Evolutionary conservation across 2,329 filamentous ascomycete species (phyloP).

Genomic region (Fonsecaea multimorphosa): DNA sequence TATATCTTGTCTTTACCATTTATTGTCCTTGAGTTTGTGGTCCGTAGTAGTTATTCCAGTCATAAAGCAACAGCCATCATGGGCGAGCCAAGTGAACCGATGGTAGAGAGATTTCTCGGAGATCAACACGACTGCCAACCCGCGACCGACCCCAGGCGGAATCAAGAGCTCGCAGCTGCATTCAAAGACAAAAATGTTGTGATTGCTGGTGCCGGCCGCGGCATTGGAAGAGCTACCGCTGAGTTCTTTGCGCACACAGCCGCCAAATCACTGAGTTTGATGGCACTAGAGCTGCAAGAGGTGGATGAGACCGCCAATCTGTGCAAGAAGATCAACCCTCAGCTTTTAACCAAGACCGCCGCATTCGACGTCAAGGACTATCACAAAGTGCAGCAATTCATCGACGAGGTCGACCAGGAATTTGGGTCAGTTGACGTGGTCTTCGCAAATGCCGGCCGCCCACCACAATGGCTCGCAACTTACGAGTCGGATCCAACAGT

Average conservation of each 20-base stretch:
- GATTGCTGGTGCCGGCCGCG: constrained; percentile 63
- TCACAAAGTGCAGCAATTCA: constrained; percentile 45
- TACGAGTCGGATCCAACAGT: constrained; percentile 32
- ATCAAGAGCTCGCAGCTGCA: constrained; percentile 27
- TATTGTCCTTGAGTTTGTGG: neutral
- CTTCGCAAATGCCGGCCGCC: constrained; percentile 51
- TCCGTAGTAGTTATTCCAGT: neutral
- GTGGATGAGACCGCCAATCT: constrained; percentile 32
- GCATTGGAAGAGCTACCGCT: constrained; percentile 61
- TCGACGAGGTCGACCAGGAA: constrained; percentile 47
- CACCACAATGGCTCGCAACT: constrained; percentile 36
- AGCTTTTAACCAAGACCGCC: constrained; percentile 26
- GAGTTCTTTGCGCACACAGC: constrained; percentile 51
- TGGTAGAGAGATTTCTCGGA: constrained; percentile 31
- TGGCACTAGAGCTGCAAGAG: constrained; percentile 32
- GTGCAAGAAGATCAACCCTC: constrained; percentile 30
- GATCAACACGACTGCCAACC: constrained; percentile 34
- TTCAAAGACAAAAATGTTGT: constrained; percentile 52
- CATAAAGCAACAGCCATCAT: neutral
- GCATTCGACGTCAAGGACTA: constrained; percentile 49
- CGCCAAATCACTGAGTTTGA: constrained; percentile 30
- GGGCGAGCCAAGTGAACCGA: constrained; percentile 17
- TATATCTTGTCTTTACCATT: neutral
- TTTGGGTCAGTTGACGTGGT: constrained; percentile 54
- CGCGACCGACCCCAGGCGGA: constrained; percentile 30